These are phyloP conservation scores for Platanus orientalis DNA, from an alignment of 164 flowering plant genomes.

Conservation along the genomic window DNA sequence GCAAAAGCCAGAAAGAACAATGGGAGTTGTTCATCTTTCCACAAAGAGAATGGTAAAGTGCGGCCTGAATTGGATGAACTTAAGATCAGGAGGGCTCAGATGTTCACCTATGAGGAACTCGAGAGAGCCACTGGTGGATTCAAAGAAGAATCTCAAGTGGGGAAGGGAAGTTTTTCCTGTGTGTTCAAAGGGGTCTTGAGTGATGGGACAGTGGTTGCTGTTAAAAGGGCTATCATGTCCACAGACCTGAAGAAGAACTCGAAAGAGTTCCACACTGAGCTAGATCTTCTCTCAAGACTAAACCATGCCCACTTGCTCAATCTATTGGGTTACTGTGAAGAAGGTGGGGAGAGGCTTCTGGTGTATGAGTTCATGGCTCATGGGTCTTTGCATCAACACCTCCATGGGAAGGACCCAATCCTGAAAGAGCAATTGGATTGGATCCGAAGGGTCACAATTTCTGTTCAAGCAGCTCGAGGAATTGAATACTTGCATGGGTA, in stretches of 20 bases:
- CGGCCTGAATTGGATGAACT: conserved; percentile 74
- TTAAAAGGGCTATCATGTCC: conserved; percentile 71
- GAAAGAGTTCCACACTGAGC: conserved; percentile 82
- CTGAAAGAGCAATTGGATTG: conserved; percentile 74
- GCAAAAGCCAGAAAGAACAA: conserved; percentile 27
- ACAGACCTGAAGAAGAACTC: conserved; percentile 74
- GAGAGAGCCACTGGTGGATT: conserved; percentile 82
- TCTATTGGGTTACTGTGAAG: conserved; percentile 93
- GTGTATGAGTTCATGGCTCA: conserved; percentile 99
- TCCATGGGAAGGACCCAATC: conserved; percentile 68
- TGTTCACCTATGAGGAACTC: conserved; percentile 79
- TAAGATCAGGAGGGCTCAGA: conserved; percentile 67
- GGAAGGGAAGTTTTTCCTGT: conserved; percentile 88
- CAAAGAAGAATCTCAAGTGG: conserved; percentile 78
- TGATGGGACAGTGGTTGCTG: conserved; percentile 86
- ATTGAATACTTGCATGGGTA: conserved; percentile 94
- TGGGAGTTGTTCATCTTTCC: conserved; percentile 27
- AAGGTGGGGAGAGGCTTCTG: conserved; percentile 83
- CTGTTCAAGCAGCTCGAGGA: conserved; percentile 97
- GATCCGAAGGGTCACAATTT: conserved; percentile 81
- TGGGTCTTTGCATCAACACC: conserved; percentile 89
- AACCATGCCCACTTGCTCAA: conserved; percentile 92
- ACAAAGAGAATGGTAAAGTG: conserved; percentile 42
- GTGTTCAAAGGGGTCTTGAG: conserved; percentile 79
- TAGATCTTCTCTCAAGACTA: conserved; percentile 79